Evolutionary conservation across 768 basidiomycete genomes (phyloP).

Genomic region (Hemileccinum impolitum): DNA sequence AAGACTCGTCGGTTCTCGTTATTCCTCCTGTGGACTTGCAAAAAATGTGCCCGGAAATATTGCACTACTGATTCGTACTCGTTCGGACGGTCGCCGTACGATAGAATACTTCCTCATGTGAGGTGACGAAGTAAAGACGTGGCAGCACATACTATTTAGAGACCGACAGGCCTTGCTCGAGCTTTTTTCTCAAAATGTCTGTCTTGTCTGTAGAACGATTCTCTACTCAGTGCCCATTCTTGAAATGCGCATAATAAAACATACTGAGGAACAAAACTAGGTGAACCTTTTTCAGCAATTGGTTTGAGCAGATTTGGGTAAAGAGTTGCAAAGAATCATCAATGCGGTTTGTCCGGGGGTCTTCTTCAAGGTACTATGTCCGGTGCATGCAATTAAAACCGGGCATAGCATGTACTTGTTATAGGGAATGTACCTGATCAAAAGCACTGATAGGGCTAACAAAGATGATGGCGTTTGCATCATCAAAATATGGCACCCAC

Average conservation of each 20-base stretch:
- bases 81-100: constrained; percentile 77
- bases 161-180: constrained; percentile 65
- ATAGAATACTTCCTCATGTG: constrained; percentile 57
- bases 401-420: background rate
- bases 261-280: constrained; percentile 56
- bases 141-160: constrained; percentile 66
- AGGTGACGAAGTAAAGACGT: constrained; percentile 4
- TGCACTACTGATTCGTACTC: constrained; percentile 78
- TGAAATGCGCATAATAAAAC: constrained; percentile 17
- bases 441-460: constrained; percentile 78
- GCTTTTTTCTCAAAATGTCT: constrained; percentile 69
- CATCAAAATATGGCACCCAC: constrained; percentile 67
- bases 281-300: constrained; percentile 68
- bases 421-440: constrained; percentile 51
- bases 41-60: constrained; percentile 86
- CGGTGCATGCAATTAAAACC: background rate
- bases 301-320: constrained; percentile 81
- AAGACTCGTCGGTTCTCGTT: constrained; percentile 79
- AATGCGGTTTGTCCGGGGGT: constrained; percentile 79
- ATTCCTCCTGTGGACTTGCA: constrained; percentile 73
- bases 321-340: constrained; percentile 88
- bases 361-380: constrained; percentile 78
- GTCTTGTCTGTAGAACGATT: constrained; percentile 56
- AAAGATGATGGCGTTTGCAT: constrained; percentile 78
- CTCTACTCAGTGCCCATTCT: background rate